A percentile compares a stretch with the other conserved stretches of the same genome.
phyloP scores from a whole-genome alignment of 352 stramenopile species.

The Sclerospora graminicola region DNA sequence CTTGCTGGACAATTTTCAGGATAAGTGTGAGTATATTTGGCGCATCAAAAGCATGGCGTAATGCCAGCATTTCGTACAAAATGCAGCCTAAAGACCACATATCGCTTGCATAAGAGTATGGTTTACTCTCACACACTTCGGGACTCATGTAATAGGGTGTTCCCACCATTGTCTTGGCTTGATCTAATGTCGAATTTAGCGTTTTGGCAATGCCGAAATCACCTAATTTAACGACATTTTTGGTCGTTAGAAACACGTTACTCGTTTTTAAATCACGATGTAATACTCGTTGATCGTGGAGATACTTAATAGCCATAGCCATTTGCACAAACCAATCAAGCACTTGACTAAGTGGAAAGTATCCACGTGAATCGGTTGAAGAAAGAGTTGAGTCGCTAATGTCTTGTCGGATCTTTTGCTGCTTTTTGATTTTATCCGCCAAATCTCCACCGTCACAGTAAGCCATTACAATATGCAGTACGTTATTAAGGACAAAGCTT shows the following conservation, averaged over 20 bases:
- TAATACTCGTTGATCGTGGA: slow-evolving; percentile 86
- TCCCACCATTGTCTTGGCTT: slow-evolving; percentile 85
- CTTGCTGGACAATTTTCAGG: slow-evolving; percentile 77
- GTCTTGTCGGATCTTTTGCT: slow-evolving; percentile 20
- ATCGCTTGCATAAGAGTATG: slow-evolving; percentile 89
- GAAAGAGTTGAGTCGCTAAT: slow-evolving; percentile 3
- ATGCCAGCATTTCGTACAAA: slow-evolving; percentile 82
- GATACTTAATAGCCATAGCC: slow-evolving; percentile 89
- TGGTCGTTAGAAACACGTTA: slow-evolving; percentile 85
- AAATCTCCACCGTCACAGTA: slow-evolving; percentile 91
- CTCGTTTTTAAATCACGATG: slow-evolving; percentile 93
- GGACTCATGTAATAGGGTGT: slow-evolving; percentile 93
- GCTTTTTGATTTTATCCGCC: slow-evolving; percentile 46
- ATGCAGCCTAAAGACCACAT: slow-evolving; percentile 90
- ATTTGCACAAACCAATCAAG: slow-evolving; percentile 92
- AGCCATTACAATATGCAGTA: slow-evolving; percentile 92
- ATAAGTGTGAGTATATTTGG: slow-evolving; percentile 78
- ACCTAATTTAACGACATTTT: slow-evolving; percentile 86
- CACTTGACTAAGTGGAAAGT: slow-evolving; percentile 53
- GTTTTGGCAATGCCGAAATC: slow-evolving; percentile 91
- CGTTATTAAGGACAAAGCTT: slow-evolving; percentile 67
- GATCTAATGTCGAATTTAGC: slow-evolving; percentile 70
- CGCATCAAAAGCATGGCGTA: slow-evolving; percentile 80
- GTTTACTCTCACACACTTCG: slow-evolving; percentile 88
- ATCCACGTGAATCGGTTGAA: slow-evolving; percentile 15